phyloP scores from a whole-genome alignment of 352 stramenopile genomes.

The Phytophthora ramorum region DNA sequence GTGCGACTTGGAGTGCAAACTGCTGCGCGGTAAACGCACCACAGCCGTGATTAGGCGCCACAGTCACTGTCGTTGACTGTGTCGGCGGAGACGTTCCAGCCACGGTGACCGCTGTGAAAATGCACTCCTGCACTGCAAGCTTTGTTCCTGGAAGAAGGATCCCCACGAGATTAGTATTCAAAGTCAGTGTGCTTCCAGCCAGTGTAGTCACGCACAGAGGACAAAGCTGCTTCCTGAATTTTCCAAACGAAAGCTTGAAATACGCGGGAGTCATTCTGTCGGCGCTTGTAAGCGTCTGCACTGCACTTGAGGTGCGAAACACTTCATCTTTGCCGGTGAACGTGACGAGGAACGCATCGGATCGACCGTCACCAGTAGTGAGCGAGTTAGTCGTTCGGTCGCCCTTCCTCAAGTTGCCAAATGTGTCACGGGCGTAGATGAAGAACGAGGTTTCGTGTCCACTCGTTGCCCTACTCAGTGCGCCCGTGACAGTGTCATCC shows the following conservation, averaged over 20 bases:
- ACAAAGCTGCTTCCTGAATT: constrained; percentile 62
- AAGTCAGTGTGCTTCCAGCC: constrained; percentile 54
- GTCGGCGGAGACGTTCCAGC: constrained; percentile 4
- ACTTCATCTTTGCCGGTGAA: constrained; percentile 73
- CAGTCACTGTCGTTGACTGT: constrained; percentile 48
- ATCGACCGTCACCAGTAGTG: constrained; percentile 83
- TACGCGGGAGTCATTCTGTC: constrained; percentile 40
- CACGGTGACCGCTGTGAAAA: constrained; percentile 66
- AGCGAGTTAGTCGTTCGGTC: constrained; percentile 73
- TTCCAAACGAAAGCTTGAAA: constrained; percentile 81
- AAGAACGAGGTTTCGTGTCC: constrained; percentile 87
- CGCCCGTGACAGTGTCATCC: constrained; percentile 68
- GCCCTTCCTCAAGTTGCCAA: constrained; percentile 92
- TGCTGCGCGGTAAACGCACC: constrained; percentile 47
- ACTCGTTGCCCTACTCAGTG: constrained; percentile 83
- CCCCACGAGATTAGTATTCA: constrained; percentile 68
- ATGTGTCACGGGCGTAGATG: constrained; percentile 92
- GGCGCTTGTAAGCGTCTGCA: constrained; percentile 69
- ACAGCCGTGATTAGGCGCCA: constrained; percentile 68
- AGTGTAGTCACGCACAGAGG: constrained; percentile 62
- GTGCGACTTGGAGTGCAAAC: constrained; percentile 51
- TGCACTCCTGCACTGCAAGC: constrained; percentile 74
- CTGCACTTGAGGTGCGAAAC: constrained; percentile 89
- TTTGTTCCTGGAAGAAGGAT: constrained; percentile 60
- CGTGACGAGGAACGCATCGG: constrained; percentile 93